These are phyloP conservation scores for Kwoniella botswanensis DNA, from an alignment of 768 basidiomycete species.

Conservation along the genomic window DNA sequence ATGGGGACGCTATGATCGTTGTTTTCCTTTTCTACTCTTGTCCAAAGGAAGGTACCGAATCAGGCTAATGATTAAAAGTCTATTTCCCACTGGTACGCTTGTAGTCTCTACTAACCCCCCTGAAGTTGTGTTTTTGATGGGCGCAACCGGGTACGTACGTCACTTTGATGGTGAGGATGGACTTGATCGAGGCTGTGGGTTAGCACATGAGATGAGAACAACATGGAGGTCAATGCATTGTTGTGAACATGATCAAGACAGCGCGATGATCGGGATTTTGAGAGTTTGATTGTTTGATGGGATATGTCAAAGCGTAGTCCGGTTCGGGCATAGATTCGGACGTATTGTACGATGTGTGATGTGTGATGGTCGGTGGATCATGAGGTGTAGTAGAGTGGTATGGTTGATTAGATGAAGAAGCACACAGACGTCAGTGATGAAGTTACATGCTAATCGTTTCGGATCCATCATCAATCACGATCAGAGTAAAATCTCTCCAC, in stretches of 20 bases:
- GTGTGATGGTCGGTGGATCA: not conserved
- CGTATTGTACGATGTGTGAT: not conserved
- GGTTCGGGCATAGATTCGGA: not conserved
- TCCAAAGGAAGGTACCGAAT: slow-evolving; percentile 12
- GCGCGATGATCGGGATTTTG: not conserved
- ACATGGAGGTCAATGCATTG: not conserved
- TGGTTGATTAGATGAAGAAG: not conserved
- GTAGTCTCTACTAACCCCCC: not conserved
- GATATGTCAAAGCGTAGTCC: not conserved
- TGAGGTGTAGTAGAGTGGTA: not conserved
- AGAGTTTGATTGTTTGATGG: not conserved
- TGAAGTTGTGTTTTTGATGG: not conserved
- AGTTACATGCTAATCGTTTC: not conserved
- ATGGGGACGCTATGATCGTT: not conserved
- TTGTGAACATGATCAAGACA: not conserved
- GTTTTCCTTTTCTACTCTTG: not conserved
- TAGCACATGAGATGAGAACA: slow-evolving; percentile 3
- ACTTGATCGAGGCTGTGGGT: not conserved
- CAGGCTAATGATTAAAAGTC: slow-evolving; percentile 5
- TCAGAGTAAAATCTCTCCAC: too few species aligned
- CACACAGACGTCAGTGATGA: not conserved
- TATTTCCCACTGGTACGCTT: not conserved
- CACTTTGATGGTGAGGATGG: not conserved
- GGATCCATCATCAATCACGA: not conserved
- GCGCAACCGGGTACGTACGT: not conserved